Evolutionary conservation across 148 eudicot genomes (phyloP), one percentile per base, ranked within the genome.

Genomic region (Tetragonia tetragonoides): DNA sequence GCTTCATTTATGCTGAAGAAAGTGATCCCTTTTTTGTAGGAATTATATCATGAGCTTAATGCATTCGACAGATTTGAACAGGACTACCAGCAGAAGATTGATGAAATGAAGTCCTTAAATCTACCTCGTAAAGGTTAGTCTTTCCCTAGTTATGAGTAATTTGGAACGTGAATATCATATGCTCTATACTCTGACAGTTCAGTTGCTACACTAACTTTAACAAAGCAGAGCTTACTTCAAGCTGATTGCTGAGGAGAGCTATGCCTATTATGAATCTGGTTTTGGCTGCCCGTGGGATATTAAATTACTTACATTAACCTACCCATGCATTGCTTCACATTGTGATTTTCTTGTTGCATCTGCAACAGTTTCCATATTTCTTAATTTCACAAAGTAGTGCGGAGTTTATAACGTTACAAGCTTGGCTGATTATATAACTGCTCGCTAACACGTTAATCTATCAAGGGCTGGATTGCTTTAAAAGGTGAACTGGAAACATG

Each of bases 21-120:
- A 54, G 21, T 68, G 69, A 3, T 37, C 61, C 56, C 62, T 77
- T 75, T 28, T 75, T n/a, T 74, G 69, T 83, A 95, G 99, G 99
- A 93, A 83, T 80, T 95, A 83, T 95, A 95, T 82, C 99, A 95
- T 54, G 97, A 93, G 89, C 77, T 89, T 82, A 91, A 95, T 85
- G 88, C 96, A 76, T 80, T 86, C 82, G 97, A 95, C 83, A 89
- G 97, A 85, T 93, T 89, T 82, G 91, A 95, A 63, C 97, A 88
- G 81, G 99, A 95, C 81, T 91, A 87, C 81, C 85, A 81, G 76
- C 85, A 86, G 76, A 95, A 95, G 88, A 82, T 88, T 71, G 96
- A 91, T 77, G 99, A 95, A 82, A 83, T 89, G 80, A 86, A 88
- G 77, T 84, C 97, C 49, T 87, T 90, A 68, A 87, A 91, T 88